Conservation (phyloP, 768 basidiomycete species). For the Leucogyrophana mollusca region DNA sequence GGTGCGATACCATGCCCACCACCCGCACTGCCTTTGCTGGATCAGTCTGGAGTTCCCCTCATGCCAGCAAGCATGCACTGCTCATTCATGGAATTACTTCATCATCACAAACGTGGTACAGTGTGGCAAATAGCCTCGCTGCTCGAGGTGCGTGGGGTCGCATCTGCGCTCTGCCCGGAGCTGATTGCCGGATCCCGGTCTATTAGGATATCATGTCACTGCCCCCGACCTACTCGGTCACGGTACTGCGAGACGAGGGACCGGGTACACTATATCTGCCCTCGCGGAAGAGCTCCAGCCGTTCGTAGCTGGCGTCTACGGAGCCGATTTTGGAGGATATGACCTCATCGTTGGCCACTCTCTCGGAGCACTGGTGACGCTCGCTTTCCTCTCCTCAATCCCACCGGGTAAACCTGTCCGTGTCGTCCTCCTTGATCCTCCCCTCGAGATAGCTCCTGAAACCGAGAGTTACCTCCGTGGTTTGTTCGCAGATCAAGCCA, state of each 20-base stretch:
- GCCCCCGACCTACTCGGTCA: not conserved
- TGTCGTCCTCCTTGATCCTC: conserved; percentile 1
- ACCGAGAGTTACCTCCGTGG: not conserved
- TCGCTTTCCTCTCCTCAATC: not conserved
- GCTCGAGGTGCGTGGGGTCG: not conserved
- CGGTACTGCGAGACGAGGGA: not conserved
- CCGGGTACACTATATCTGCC: not conserved
- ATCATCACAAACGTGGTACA: not conserved
- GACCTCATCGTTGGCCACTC: not conserved
- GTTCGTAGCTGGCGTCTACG: conserved; percentile 3
- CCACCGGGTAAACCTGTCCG: not conserved
- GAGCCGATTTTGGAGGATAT: not conserved
- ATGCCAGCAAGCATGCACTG: not conserved
- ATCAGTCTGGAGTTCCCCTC: conserved; percentile 3
- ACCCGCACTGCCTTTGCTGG: conserved; percentile 1
- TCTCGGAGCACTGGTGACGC: not conserved
- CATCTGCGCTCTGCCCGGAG: not conserved
- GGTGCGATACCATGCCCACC: no score
- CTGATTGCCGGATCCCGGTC: not conserved
- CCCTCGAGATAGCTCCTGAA: not conserved
- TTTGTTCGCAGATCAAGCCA: not conserved
- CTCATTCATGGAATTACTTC: not conserved
- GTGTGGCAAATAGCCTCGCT: not conserved
- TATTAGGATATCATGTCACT: not conserved
- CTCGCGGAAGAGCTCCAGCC: not conserved